Base-by-base conservation (phyloP, 345 rosid genomes). In the Abelmoschus esculentus region DNA sequence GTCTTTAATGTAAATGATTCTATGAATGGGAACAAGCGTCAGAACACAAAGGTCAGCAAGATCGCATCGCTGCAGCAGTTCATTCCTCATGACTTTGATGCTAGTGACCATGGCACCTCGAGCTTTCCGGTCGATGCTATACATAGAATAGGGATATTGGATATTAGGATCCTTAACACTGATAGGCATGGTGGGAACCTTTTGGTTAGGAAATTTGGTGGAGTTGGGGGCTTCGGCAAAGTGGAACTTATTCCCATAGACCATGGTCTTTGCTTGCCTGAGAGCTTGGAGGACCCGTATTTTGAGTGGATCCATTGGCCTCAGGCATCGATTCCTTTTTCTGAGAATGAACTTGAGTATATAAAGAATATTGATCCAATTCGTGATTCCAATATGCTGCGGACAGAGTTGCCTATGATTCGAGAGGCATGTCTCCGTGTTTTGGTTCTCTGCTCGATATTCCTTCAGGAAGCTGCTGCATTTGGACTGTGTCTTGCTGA, bases 231-330 rank as follows among this genome's bases (percentile, higher is more conserved):
- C 38, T 34, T 34, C 6, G 38, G 38, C 38, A 34, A 34, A 34
- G 38, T 78, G 31, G 97, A 91, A 76, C 83, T 95, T 73, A 88
- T 85, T 79, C 99, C 99, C 1, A 95, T 95, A 69, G 98, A 91
- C 72, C 98, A 90, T 70, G 99, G 99, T 12, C 92, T 95, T 70
- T 91, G 96, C 81, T 79, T 91, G 77, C 99, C 96, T 7, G 99
- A 95, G 79, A 83, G 92, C 2, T 65, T 95, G 76, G 99, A 95
- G 79, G 99, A 95, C 73, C 99, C 98, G 13, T 95, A 91, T 75
- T 34, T 90, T 95, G 7, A 91, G 80, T 95, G 99, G 99, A 91
- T 95, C 80, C 98, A 95, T 75, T 95, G 97, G 99, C 99, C 99
- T 50, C 97, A 91, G 76, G 93, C 99, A 10, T 91, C 99, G 19